A percentile compares a stretch with the other conserved stretches of the same genome.
Conservation (phyloP, 179 eudicot species). For the Carnegiea gigantea region DNA sequence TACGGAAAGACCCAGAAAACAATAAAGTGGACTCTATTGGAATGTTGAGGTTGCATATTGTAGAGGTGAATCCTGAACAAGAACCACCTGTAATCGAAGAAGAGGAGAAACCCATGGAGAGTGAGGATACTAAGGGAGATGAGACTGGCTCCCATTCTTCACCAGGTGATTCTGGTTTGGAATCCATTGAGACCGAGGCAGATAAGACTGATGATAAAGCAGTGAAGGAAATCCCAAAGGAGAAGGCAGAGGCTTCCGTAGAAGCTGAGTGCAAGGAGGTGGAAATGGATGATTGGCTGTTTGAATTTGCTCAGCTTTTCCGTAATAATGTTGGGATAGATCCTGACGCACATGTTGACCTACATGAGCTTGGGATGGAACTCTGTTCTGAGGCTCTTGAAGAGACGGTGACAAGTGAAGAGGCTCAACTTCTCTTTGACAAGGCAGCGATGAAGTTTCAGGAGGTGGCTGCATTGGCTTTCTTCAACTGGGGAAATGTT, state of each 20-base stretch:
- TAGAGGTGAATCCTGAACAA: conserved; percentile 85
- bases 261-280: conserved; percentile 81
- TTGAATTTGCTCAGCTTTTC: conserved; percentile 92
- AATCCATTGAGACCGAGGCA: conserved; percentile 47
- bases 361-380: conserved; percentile 97
- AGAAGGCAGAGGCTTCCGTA: conserved; percentile 46
- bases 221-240: conserved; percentile 44
- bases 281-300: conserved; percentile 97
- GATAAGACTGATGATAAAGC: conserved; percentile 56
- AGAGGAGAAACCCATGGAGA: conserved; percentile 55
- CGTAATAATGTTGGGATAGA: conserved; percentile 87
- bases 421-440: conserved; percentile 78
- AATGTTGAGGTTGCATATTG: conserved; percentile 76
- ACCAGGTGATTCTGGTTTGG: conserved; percentile 48
- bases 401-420: conserved; percentile 90
- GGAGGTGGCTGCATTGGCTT: conserved; percentile 93
- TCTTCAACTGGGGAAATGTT: conserved; percentile 96
- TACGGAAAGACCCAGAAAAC: conserved; percentile 54
- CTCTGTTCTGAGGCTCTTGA: conserved; percentile 92
- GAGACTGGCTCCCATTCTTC: conserved; percentile 67
- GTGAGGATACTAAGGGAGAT: conserved; percentile 54
- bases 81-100: conserved; percentile 77
- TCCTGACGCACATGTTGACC: conserved; percentile 88
- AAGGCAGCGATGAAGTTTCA: conserved; percentile 91
- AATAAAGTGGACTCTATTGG: conserved; percentile 53